A percentile compares a stretch with the other conserved stretches of the same genome.
phyloP scores from a whole-genome alignment of 257 asterid species.

The Salvia rosmarinus region DNA sequence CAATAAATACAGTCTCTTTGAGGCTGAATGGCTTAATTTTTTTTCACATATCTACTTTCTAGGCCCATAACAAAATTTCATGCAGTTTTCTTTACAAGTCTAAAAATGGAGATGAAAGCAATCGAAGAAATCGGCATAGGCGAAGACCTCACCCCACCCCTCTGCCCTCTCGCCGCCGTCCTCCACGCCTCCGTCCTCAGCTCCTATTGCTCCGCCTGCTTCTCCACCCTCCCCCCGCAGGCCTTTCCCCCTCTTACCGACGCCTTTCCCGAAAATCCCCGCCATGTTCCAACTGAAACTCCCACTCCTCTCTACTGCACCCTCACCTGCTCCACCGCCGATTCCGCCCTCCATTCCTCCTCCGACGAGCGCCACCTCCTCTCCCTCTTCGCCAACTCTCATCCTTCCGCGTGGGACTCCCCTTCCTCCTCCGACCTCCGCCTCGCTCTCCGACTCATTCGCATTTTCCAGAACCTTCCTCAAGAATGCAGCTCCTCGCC shows the following conservation, averaged over 20 bases:
- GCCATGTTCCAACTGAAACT: constrained; percentile 28
- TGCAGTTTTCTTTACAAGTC: too few species aligned
- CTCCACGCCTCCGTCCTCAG: constrained; percentile 57
- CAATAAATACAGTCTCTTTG: too few species aligned
- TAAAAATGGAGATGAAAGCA: constrained; percentile 62
- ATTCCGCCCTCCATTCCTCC: constrained; percentile 56
- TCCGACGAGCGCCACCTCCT: constrained; percentile 55
- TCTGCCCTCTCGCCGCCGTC: constrained; percentile 65
- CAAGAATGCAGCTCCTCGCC: neutral
- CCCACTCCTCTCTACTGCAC: constrained; percentile 67
- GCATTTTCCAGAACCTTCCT: constrained; percentile 32
- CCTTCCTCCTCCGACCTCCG: constrained; percentile 77
- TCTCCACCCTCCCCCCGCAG: constrained; percentile 45
- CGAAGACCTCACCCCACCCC: constrained; percentile 65
- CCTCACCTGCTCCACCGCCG: constrained; percentile 59
- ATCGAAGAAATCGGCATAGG: constrained; percentile 49
- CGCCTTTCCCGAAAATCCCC: constrained; percentile 12
- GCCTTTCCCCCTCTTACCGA: constrained; percentile 34
- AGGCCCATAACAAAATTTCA: too few species aligned
- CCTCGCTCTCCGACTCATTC: constrained; percentile 69
- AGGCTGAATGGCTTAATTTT: constrained; percentile 29
- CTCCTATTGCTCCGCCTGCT: constrained; percentile 80
- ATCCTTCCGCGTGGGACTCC: constrained; percentile 43
- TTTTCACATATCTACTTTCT: constrained; percentile 7
- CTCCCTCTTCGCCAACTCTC: constrained; percentile 37